Evolutionary conservation across 768 basidiomycete species (phyloP).

Genomic region (Fistulinella prunicolor): DNA sequence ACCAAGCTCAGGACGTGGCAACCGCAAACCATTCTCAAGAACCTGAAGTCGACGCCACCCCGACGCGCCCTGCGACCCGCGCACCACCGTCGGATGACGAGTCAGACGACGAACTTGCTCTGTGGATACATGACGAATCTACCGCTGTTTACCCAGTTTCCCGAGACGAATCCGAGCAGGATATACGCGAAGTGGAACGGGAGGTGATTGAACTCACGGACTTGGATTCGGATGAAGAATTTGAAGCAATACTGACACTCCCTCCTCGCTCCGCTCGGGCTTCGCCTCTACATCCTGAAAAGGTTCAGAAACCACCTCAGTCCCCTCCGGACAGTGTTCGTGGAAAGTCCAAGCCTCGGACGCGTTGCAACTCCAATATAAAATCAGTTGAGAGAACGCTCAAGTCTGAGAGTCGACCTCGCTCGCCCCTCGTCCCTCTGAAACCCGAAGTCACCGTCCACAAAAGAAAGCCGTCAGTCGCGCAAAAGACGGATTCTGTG

Average conservation of each 20-base stretch:
- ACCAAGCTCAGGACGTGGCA: conserved; percentile 4
- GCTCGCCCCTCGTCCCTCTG: neutral
- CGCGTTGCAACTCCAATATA: conserved; percentile 2
- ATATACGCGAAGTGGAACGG: conserved; percentile 11
- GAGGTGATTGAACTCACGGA: conserved; percentile 27
- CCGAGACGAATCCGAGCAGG: conserved; percentile 17
- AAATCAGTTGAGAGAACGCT: neutral
- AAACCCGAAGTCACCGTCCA: conserved; percentile 14
- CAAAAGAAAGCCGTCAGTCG: conserved; percentile 1
- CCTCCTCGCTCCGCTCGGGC: conserved; percentile 16
- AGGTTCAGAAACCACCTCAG: conserved; percentile 9
- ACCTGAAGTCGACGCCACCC: conserved; percentile 15
- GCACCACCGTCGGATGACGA: conserved; percentile 23
- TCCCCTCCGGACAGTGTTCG: conserved; percentile 16
- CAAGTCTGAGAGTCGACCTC: conserved; percentile 4
- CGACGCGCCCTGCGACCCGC: conserved; percentile 11
- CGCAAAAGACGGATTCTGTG: neutral
- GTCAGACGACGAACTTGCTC: conserved; percentile 50
- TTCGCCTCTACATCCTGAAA: conserved; percentile 6
- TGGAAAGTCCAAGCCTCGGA: conserved; percentile 12
- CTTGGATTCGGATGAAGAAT: conserved; percentile 30
- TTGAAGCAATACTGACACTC: conserved; percentile 24
- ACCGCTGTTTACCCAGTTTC: conserved; percentile 35
- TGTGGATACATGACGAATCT: conserved; percentile 43
- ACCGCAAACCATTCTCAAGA: conserved; percentile 1